Base-by-base conservation (phyloP, 176 grass and related monocot genomes). In the Saccharum spontaneum region DNA sequence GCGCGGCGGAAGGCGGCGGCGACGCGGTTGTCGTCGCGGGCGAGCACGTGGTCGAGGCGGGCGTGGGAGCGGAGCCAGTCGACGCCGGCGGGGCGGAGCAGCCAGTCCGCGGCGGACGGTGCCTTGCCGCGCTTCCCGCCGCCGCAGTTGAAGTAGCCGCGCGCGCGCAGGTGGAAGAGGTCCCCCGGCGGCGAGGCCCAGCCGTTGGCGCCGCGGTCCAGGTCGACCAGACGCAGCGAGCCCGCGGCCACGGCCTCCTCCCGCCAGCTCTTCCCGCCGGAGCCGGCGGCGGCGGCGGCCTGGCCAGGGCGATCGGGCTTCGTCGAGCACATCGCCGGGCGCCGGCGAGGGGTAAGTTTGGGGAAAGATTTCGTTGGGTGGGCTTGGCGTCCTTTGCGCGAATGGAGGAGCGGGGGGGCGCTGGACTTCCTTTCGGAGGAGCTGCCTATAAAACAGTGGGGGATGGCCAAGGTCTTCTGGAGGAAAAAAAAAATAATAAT, bases 181-280 rank as follows among this genome's bases (percentile, higher is more conserved):
- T 94, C 90, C 18, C 91, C 97, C 24, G 94, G 94, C 16, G 97
- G 97, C 46, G 97, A 92, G 15, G 97, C 97, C 97, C 97, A 99
- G 12, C 97, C 95, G 76, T 97, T 94, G 81, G 92, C 36, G 67
- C 95, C 95, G 18, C 73, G 57, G 12, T 93, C 81, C 8, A 97
- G 90, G 90, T 93, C 90, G 44, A 97, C 92, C 74, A 82, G 90
- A 3, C 95, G 81, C 10, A 97, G 82, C 8, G 95, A 89, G 18
- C 90, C 81, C 28, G 90, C 90, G 39, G 86, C 69, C 55, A 87
- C 86, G 13, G 88, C 92, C 55, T 90, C 95, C 52, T 92, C 77
- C 28, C 78, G 65, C 95, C 95, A 97, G 59, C 77, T 77, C 34
- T 20, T 5, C 10, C 28, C 69, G 69, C 60, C 73, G 80, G 93